phyloP scores from a whole-genome alignment of 164 flowering plant species.

The Warburgia ugandensis region DNA sequence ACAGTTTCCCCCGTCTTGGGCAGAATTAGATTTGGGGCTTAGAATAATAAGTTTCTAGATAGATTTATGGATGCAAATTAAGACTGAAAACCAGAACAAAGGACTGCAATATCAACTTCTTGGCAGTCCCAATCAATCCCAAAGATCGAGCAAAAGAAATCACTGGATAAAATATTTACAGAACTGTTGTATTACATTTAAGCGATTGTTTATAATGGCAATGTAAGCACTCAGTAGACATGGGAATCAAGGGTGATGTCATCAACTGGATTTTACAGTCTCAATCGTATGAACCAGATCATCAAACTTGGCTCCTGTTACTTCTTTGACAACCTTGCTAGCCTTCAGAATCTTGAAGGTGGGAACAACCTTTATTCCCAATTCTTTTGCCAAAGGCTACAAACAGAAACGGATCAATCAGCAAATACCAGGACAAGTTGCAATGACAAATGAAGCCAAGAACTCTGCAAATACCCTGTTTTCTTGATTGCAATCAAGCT shows the following conservation, averaged over 20 bases:
- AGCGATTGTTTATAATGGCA: background rate
- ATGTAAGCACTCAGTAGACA: background rate
- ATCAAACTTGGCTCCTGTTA: conserved; percentile 82
- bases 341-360: conserved; percentile 90
- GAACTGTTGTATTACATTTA: too few relatives aligned
- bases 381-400: conserved; percentile 89
- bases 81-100: too few relatives aligned
- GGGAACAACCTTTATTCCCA: conserved; percentile 83
- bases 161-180: too few relatives aligned
- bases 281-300: conserved; percentile 68
- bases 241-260: background rate
- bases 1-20: too few relatives aligned
- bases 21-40: too few relatives aligned
- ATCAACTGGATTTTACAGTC: conserved; percentile 43
- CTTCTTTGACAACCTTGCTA: conserved; percentile 64
- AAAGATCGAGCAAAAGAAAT: too few relatives aligned
- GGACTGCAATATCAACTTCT: too few relatives aligned
- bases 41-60: too few relatives aligned
- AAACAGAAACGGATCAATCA: background rate
- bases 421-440: background rate
- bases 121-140: too few relatives aligned
- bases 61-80: too few relatives aligned
- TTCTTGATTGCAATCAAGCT: conserved; percentile 91
- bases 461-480: conserved; percentile 78
- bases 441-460: background rate